A percentile compares a stretch with the other conserved stretches of the same genome.
Evolutionary conservation across 2,329 filamentous ascomycete genomes (phyloP).

Genomic region (Penicillium sp.): DNA sequence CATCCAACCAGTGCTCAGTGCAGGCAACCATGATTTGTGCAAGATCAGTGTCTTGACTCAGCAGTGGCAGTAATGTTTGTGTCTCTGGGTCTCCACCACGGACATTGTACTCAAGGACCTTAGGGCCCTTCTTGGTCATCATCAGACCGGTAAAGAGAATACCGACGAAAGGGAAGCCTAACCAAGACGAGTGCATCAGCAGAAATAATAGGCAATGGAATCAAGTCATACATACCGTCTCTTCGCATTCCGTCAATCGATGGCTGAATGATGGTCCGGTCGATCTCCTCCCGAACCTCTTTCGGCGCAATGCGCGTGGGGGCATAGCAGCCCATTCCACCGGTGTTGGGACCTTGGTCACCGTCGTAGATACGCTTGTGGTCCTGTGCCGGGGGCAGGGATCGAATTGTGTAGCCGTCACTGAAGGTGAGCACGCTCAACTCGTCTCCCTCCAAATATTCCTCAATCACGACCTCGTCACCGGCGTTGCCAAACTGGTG

Average conservation of each 20-base stretch:
- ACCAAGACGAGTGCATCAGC: neutral
- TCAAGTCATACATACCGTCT: slow-evolving; percentile 46
- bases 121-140: slow-evolving; percentile 75
- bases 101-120: slow-evolving; percentile 87
- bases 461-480: slow-evolving; percentile 89
- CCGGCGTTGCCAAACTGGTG: slow-evolving; percentile 82
- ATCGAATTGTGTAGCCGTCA: slow-evolving; percentile 78
- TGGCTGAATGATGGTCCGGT: slow-evolving; percentile 77
- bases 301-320: slow-evolving; percentile 74
- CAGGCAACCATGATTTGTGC: slow-evolving; percentile 86
- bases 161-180: slow-evolving; percentile 43
- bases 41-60: slow-evolving; percentile 72
- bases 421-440: slow-evolving; percentile 86
- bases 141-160: slow-evolving; percentile 64
- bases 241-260: slow-evolving; percentile 82
- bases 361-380: slow-evolving; percentile 93
- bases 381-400: slow-evolving; percentile 85
- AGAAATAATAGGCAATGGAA: neutral
- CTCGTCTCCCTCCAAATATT: slow-evolving; percentile 86
- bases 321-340: slow-evolving; percentile 96
- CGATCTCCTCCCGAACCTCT: slow-evolving; percentile 69
- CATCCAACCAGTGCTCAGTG: slow-evolving; percentile 65
- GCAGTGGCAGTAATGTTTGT: slow-evolving; percentile 73
- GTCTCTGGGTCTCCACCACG: slow-evolving; percentile 90
- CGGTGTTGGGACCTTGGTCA: slow-evolving; percentile 86